Conservation (phyloP, 306 rosid genomes). For the Sesbania bispinosa region DNA sequence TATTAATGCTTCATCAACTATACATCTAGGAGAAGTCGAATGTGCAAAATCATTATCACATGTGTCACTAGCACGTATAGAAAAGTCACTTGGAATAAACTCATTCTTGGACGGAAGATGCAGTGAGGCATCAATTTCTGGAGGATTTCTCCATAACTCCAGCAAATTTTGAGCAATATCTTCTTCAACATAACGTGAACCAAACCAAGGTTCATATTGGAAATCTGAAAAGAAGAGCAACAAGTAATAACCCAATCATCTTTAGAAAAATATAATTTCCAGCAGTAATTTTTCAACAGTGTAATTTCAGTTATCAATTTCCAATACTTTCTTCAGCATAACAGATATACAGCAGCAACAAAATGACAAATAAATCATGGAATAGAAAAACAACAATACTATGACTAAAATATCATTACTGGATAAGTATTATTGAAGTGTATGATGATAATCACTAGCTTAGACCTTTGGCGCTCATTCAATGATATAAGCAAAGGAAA, state of each 20-base stretch:
- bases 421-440: background rate
- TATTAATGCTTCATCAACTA: constrained; percentile 79
- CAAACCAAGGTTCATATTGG: constrained; percentile 90
- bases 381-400: background rate
- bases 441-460: background rate
- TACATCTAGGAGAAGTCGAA: constrained; percentile 59
- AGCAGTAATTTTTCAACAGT: background rate
- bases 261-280: constrained; percentile 20
- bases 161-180: constrained; percentile 67
- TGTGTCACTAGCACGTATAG: constrained; percentile 48
- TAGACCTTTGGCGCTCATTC: constrained; percentile 4
- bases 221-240: constrained; percentile 47
- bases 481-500: background rate
- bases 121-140: constrained; percentile 62
- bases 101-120: constrained; percentile 90
- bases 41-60: constrained; percentile 34
- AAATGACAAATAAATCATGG: background rate
- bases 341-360: background rate
- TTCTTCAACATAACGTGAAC: constrained; percentile 68
- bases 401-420: constrained; percentile 2
- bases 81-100: constrained; percentile 89
- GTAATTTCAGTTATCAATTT: constrained; percentile 9
- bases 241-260: constrained; percentile 22
- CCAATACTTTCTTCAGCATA: constrained; percentile 10
- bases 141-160: constrained; percentile 81